phyloP scores from a whole-genome alignment of 208 protist species.

The Balamuthia mandrillaris region DNA sequence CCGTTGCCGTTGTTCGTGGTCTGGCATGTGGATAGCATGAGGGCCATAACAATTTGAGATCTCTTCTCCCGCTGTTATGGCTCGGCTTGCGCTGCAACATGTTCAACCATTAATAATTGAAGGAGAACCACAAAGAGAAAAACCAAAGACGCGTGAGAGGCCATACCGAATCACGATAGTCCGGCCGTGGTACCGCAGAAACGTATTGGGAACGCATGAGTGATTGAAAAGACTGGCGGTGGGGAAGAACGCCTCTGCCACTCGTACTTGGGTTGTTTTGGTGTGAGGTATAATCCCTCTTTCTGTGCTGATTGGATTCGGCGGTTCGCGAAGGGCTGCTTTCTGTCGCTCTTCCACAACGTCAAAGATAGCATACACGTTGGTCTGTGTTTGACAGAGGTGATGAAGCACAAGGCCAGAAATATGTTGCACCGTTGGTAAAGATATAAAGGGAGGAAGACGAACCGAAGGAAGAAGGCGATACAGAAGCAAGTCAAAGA shows the following conservation, averaged over 20 bases:
- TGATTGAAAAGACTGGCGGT: conserved; percentile 1
- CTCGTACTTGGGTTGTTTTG: background rate
- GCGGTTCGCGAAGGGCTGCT: background rate
- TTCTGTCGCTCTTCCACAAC: background rate
- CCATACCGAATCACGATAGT: background rate
- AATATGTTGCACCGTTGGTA: no score
- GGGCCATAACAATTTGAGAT: background rate
- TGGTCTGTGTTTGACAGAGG: conserved; percentile 1
- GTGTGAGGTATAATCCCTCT: background rate
- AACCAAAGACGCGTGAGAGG: background rate
- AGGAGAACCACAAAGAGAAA: background rate
- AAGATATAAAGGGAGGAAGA: no score
- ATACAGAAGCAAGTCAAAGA: no score
- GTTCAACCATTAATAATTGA: background rate
- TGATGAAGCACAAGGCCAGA: background rate
- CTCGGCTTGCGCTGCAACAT: background rate
- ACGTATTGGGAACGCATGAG: background rate
- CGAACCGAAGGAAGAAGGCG: no score
- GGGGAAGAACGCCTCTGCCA: background rate
- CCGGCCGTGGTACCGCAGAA: background rate
- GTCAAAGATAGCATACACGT: conserved; percentile 10
- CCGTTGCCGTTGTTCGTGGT: background rate
- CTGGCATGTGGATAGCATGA: background rate
- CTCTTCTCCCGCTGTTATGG: background rate
- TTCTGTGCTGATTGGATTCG: background rate